phyloP scores from a whole-genome alignment of 306 rosid species.

The Malus domestica region ASM211411v1 NC_041792.1:31584407-31584906 shows the following conservation, averaged over 20 bases:
- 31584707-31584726: conserved; percentile 70
- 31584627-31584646: conserved; percentile 78
- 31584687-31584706: conserved; percentile 84
- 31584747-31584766: conserved; percentile 66
- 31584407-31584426: background rate
- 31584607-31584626: conserved; percentile 61
- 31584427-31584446: background rate
- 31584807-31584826: conserved; percentile 89
- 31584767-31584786: conserved; percentile 86
- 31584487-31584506: conserved; percentile 59
- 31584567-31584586: conserved; percentile 87
- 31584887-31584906: conserved; percentile 50
- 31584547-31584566: conserved; percentile 86
- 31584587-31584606: conserved; percentile 59
- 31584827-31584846: conserved; percentile 56
- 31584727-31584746: conserved; percentile 72
- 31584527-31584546: conserved; percentile 64
- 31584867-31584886: conserved; percentile 88
- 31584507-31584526: conserved; percentile 74
- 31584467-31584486: conserved; percentile 81
- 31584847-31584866: conserved; percentile 83
- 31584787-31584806: conserved; percentile 63
- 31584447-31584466: conserved; percentile 32
- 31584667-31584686: conserved; percentile 88
- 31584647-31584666: conserved; percentile 72